Base-by-base conservation (phyloP, 768 basidiomycete species). In the Mycena capillaripes region DNA sequence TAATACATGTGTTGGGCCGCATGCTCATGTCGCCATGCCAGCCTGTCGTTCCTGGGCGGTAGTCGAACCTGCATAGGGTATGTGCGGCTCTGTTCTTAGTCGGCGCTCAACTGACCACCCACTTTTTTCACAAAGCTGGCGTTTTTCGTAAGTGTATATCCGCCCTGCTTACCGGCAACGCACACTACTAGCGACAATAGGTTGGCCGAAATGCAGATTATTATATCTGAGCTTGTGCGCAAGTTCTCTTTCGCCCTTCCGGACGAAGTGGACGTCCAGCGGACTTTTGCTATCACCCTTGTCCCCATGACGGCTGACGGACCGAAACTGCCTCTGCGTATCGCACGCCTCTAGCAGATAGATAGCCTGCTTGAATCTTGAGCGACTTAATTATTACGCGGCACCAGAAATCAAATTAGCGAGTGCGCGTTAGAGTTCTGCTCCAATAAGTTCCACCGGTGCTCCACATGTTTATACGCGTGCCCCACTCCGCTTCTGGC, bases 31-130 rank as follows among this genome's bases (percentile, higher is more conserved):
- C 42, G 32, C n/a, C 29, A 3, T 14, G 16, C 34, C 52, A 73
- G 72, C 16, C 55, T 73, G 8, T n/a, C 72, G 8, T 73, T 73
- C 57, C 58, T 73, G 10, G 72, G 72, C 34, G 72, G 72, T 19
- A 73, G 72, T 34, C 72, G 72, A 30, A 73, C 72, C 27, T 73
- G 72, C 32, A 73, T 73, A 29, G 72, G 72, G 72, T 73, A 23
- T 12, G 62, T 69, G 23, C 53, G 4, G 10, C 5, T 57, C 32
- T 30, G 14, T 52, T 30, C 30, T 12, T 8, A 42, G 11, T 40
- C 4, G 30, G 48, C 55, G 12, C 40, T 52, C 25, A 34, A 48
- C 44, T 60, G 55, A 50, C 53, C 8, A 21, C 17, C 21, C 16
- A 8, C 16, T 12, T 10, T 29, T 19, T 29, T 2, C 12, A 8